phyloP scores from a whole-genome alignment of 228 moss, liverwort and hornwort genomes.

The Sphagnum fallax region DNA sequence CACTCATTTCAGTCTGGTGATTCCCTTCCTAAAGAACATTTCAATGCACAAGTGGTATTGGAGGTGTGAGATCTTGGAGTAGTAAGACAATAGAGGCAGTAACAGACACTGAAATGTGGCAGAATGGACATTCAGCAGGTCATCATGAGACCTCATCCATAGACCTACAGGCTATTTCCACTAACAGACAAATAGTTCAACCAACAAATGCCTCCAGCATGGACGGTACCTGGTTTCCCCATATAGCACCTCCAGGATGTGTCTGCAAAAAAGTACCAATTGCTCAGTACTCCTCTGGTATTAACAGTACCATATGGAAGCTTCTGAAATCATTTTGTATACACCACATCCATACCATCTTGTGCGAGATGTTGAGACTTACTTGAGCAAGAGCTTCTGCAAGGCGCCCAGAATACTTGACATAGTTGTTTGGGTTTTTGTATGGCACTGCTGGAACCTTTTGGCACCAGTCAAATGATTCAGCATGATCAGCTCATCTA shows the following conservation, averaged over 20 bases:
- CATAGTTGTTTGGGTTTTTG: constrained; percentile 92
- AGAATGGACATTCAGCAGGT: too few relatives aligned
- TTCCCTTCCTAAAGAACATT: too few relatives aligned
- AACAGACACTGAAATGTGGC: too few relatives aligned
- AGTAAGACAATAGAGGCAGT: too few relatives aligned
- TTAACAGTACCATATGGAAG: too few relatives aligned
- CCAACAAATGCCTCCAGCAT: not conserved
- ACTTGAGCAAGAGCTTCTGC: constrained; percentile 73
- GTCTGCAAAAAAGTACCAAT: constrained; percentile 23
- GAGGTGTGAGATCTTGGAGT: too few relatives aligned
- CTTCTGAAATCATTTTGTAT: too few relatives aligned
- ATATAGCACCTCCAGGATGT: constrained; percentile 66
- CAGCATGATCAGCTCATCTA: not conserved
- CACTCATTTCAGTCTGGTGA: too few relatives aligned
- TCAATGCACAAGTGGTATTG: too few relatives aligned
- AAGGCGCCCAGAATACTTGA: constrained; percentile 85
- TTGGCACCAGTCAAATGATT: not conserved
- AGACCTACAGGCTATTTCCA: not conserved
- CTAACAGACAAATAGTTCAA: not conserved
- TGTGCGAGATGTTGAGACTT: constrained; percentile 1
- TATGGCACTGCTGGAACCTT: constrained; percentile 91
- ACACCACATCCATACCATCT: too few relatives aligned
- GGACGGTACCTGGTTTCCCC: constrained; percentile 61
- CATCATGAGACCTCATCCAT: not conserved
- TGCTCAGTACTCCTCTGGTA: not conserved